These are phyloP conservation scores for Colletotrichum godetiae DNA, from an alignment of 2,329 filamentous ascomycete genomes.

Conservation along the genomic window DNA sequence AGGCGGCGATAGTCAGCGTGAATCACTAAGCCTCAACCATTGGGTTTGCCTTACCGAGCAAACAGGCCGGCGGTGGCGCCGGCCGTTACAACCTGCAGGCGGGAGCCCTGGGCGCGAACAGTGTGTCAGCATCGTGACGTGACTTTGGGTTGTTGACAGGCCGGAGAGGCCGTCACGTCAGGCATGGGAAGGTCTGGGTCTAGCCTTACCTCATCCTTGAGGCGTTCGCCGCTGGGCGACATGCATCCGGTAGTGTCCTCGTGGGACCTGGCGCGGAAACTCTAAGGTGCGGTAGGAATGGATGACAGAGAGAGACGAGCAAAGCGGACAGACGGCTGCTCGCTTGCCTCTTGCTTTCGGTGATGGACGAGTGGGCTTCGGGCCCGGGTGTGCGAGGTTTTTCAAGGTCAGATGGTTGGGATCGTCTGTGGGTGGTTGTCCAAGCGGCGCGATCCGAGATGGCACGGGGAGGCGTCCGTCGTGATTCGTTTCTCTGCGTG, in stretches of 20 bases:
- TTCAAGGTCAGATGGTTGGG: constrained; percentile 30
- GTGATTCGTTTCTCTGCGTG: constrained; percentile 10
- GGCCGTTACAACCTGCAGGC: constrained; percentile 65
- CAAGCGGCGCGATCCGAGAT: constrained; percentile 29
- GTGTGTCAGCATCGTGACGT: constrained; percentile 28
- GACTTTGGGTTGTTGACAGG: constrained; percentile 3
- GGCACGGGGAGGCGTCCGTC: constrained; percentile 7
- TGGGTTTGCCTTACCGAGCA: constrained; percentile 73
- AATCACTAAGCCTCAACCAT: constrained; percentile 1
- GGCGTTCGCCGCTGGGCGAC: constrained; percentile 52
- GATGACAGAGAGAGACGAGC: constrained; percentile 3
- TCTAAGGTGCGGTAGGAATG: not conserved
- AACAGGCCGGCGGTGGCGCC: constrained; percentile 82
- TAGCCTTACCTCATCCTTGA: constrained; percentile 68
- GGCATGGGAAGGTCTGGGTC: not conserved
- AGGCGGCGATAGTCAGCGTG: constrained; percentile 32
- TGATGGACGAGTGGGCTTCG: constrained; percentile 21
- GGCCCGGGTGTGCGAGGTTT: constrained; percentile 23
- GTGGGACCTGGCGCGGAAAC: constrained; percentile 23
- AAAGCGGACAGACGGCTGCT: not conserved
- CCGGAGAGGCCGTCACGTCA: constrained; percentile 1
- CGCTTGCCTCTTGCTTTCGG: constrained; percentile 8
- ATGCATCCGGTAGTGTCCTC: constrained; percentile 45
- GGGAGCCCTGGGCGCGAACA: constrained; percentile 58
- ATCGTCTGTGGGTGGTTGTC: constrained; percentile 27